Evolutionary conservation across 2,329 filamentous ascomycete species (phyloP).

Genomic region (Scedosporium boydii): DNA sequence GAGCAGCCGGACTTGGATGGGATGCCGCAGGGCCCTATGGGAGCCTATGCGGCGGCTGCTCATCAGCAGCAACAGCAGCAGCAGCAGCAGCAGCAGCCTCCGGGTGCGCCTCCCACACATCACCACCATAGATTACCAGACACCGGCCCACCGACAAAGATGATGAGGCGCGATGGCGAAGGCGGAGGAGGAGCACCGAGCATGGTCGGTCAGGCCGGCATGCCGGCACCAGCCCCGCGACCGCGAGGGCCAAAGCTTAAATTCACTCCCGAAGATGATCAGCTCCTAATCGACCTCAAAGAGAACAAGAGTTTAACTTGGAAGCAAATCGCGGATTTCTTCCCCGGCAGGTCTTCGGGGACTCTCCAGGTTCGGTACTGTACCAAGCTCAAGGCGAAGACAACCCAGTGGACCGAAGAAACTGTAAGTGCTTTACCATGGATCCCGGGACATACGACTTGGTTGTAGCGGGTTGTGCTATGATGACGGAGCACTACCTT

Average conservation of each 20-base stretch:
- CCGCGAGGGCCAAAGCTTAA: constrained; percentile 86
- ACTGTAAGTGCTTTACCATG: constrained; percentile 53
- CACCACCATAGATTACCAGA: constrained; percentile 77
- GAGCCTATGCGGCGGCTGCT: constrained; percentile 7
- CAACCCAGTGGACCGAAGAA: constrained; percentile 86
- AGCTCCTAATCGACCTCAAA: constrained; percentile 78
- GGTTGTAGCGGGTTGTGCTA: not conserved
- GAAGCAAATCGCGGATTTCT: constrained; percentile 97
- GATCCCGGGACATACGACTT: not conserved
- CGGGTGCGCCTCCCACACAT: constrained; percentile 48
- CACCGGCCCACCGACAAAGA: constrained; percentile 58
- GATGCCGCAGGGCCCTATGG: constrained; percentile 23
- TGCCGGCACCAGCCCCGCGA: constrained; percentile 72
- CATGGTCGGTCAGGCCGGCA: constrained; percentile 76
- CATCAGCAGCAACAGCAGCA: constrained; percentile 20
- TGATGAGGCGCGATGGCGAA: constrained; percentile 51
- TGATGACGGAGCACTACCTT: constrained; percentile 14
- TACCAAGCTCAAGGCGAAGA: constrained; percentile 90
- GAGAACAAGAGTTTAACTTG: constrained; percentile 92
- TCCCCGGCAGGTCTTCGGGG: constrained; percentile 80
- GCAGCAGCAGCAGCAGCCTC: constrained; percentile 9
- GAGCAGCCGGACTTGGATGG: constrained; percentile 45
- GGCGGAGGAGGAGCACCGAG: constrained; percentile 58
- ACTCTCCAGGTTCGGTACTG: constrained; percentile 92
- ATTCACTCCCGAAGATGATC: constrained; percentile 87